phyloP scores from a whole-genome alignment of 768 basidiomycete species.

The Podaxis sp. region DNA sequence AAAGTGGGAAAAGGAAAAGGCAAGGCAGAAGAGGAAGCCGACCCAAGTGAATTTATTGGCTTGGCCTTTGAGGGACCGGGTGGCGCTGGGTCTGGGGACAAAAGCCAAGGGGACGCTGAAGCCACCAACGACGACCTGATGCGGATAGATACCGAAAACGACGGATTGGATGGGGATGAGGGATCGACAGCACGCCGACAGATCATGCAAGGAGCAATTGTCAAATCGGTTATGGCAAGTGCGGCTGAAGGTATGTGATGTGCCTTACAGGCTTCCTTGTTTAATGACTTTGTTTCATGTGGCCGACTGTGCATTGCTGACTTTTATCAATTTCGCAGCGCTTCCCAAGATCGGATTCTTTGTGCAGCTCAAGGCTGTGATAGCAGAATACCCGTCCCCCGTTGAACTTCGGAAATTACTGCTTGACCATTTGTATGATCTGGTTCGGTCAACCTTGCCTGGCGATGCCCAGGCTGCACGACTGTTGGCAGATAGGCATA shows the following conservation, averaged over 20 bases:
- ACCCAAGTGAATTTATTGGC: slow-evolving; percentile 24
- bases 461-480: slow-evolving; percentile 36
- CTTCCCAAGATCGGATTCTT: slow-evolving; percentile 43
- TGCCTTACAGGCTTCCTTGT: slow-evolving; percentile 4
- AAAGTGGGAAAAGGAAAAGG: slow-evolving; percentile 27
- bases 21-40: slow-evolving; percentile 25
- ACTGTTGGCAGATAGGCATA: slow-evolving; percentile 33
- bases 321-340: slow-evolving; percentile 31
- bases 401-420: slow-evolving; percentile 33
- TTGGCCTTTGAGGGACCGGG: neutral
- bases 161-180: slow-evolving; percentile 42
- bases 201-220: slow-evolving; percentile 79
- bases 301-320: slow-evolving; percentile 1
- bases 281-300: neutral
- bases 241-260: slow-evolving; percentile 65
- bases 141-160: slow-evolving; percentile 38
- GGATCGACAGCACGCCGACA: slow-evolving; percentile 59
- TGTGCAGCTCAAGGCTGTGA: slow-evolving; percentile 35
- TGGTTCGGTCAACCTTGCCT: slow-evolving; percentile 31
- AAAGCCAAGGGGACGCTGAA: slow-evolving; percentile 25
- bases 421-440: slow-evolving; percentile 39
- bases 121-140: slow-evolving; percentile 25
- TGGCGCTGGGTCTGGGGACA: slow-evolving; percentile 21
- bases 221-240: slow-evolving; percentile 71
- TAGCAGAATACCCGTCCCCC: slow-evolving; percentile 38